Evolutionary conservation across 1,284 basidiomycete species (phyloP), one percentile per base, ranked within the genome.

Genomic region (Puccinia polysora): DNA sequence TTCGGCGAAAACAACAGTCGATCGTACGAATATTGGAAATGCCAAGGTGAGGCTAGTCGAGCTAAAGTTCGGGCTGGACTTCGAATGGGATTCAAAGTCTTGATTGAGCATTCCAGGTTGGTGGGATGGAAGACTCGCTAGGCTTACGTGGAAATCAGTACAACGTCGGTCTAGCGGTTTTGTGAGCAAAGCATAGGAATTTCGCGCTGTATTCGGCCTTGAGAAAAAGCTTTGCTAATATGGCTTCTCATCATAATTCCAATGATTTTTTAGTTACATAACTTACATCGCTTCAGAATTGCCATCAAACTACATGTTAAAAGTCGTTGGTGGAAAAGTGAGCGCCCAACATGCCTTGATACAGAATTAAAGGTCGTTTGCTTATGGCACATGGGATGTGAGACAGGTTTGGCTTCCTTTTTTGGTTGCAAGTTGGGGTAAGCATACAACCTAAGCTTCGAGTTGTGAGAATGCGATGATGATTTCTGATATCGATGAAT

Each of bases 221-320:
- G n/a, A n/a, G n/a, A n/a, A n/a, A n/a, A n/a, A n/a, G n/a, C n/a
- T n/a, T n/a, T n/a, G n/a, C n/a, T n/a, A n/a, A n/a, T n/a, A n/a
- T n/a, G n/a, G n/a, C n/a, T n/a, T n/a, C n/a, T n/a, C n/a, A n/a
- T n/a, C n/a, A n/a, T n/a, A n/a, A n/a, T n/a, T n/a, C n/a, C n/a
- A n/a, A n/a, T n/a, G n/a, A n/a, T n/a, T n/a, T n/a, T n/a, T n/a
- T 28, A 70, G 68, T 59, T 74, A 73, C 38, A 50, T 73, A 18
- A 68, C 59, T 1, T 74, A 74, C 64, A 69, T 74, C 43, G 15
- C 59, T 2, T 56, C 45, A 25, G 74, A 74, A 60, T 74, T 77
- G 30, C 76, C 76, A 2, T 74, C 73, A 34, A 77, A 77, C 71
- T 73, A 75, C 47, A 47, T 75, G 52, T 53, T 77, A 28, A 62